These are phyloP conservation scores for Sugiyamaella qingdaonensis DNA, from an alignment of 805 yeast genomes.

Conservation along the genomic window DNA sequence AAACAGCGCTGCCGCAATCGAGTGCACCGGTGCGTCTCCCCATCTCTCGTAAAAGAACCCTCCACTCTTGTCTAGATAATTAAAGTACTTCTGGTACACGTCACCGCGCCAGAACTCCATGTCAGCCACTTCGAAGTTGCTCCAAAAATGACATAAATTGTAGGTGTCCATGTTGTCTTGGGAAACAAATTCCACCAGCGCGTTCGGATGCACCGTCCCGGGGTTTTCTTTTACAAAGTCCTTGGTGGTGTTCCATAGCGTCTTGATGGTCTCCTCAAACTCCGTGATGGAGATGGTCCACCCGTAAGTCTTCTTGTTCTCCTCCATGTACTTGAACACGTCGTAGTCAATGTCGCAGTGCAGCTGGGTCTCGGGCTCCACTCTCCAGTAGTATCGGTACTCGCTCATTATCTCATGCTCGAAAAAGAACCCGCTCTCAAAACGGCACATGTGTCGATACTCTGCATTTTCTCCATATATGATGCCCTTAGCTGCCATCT, in stretches of 20 bases:
- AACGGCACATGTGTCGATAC: slow-evolving; percentile 79
- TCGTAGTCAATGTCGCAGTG: slow-evolving; percentile 62
- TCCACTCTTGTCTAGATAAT: slow-evolving; percentile 59
- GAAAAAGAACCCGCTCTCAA: slow-evolving; percentile 70
- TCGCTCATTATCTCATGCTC: slow-evolving; percentile 52
- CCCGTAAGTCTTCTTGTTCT: slow-evolving; percentile 56
- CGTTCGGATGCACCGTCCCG: slow-evolving; percentile 53
- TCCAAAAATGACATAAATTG: slow-evolving; percentile 80
- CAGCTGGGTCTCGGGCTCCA: slow-evolving; percentile 63
- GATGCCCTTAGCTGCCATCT: slow-evolving; percentile 42
- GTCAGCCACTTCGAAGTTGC: slow-evolving; percentile 72
- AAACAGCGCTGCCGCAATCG: slow-evolving; percentile 65
- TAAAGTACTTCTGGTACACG: slow-evolving; percentile 56
- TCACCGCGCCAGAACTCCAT: slow-evolving; percentile 61
- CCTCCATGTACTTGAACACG: slow-evolving; percentile 56
- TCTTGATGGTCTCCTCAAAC: slow-evolving; percentile 54
- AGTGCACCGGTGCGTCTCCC: slow-evolving; percentile 94
- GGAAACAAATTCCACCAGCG: slow-evolving; percentile 61
- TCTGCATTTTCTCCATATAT: slow-evolving; percentile 57
- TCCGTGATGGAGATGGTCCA: slow-evolving; percentile 66
- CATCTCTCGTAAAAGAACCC: slow-evolving; percentile 85
- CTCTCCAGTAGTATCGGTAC: slow-evolving; percentile 73
- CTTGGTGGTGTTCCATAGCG: slow-evolving; percentile 56
- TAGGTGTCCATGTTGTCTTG: slow-evolving; percentile 56
- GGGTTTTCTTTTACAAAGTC: slow-evolving; percentile 44